phyloP scores from a whole-genome alignment of 129 eudicot species.

The Rutidosis leptorrhynchoides region DNA sequence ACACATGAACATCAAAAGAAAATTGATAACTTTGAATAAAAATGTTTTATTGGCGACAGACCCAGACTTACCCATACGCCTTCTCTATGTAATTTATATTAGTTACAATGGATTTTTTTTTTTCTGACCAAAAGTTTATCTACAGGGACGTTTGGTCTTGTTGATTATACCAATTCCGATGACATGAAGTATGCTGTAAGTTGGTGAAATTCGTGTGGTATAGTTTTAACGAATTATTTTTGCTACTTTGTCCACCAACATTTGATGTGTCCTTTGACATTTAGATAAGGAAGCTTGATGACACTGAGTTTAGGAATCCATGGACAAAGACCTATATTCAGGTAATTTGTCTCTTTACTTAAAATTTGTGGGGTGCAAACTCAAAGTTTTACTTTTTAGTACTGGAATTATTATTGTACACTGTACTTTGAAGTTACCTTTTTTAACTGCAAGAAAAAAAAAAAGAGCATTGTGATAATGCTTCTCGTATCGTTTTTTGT shows the following conservation, averaged over 20 bases:
- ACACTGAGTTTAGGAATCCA: constrained; percentile 93
- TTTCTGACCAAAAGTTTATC: constrained; percentile 14
- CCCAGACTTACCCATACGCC: too few species aligned
- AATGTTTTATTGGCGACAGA: too few species aligned
- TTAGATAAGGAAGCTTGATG: constrained; percentile 93
- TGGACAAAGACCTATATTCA: constrained; percentile 79
- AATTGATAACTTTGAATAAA: too few species aligned
- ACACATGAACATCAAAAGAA: too few species aligned
- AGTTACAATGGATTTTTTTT: not conserved
- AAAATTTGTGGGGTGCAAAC: not conserved
- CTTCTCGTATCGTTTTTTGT: too few species aligned
- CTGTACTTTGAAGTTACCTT: too few species aligned
- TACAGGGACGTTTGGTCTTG: constrained; percentile 84
- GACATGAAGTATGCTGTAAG: constrained; percentile 99
- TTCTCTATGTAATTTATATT: not conserved
- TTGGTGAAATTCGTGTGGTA: not conserved
- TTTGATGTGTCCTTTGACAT: constrained; percentile 13
- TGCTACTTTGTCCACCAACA: not conserved
- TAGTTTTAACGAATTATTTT: too few species aligned
- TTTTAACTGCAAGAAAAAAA: too few species aligned
- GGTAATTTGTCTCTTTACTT: constrained; percentile 37
- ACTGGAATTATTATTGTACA: not conserved
- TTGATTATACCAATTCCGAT: constrained; percentile 80
- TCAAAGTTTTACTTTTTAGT: not conserved
- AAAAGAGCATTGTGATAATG: too few species aligned